Conservation (phyloP, 176 grass and related monocot genomes). For the Carex scoparia region DNA sequence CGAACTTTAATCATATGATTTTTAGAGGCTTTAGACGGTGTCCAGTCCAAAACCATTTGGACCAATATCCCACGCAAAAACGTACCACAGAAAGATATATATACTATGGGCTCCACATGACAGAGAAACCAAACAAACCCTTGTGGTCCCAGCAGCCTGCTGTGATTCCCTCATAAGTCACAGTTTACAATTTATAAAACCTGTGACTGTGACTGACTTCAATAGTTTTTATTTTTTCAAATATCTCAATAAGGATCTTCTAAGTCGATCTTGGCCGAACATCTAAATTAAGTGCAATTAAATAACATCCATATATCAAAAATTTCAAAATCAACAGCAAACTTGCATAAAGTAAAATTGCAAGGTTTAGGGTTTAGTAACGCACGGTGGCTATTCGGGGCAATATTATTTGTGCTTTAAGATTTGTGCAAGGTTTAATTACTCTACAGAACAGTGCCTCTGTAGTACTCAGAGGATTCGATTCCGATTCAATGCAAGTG, state of each 20-base stretch:
- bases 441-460: too few relatives aligned
- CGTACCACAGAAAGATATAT: not conserved
- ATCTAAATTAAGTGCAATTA: not conserved
- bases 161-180: slow-evolving; percentile 12
- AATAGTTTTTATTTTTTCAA: not conserved
- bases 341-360: not conserved
- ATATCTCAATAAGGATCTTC: not conserved
- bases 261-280: not conserved
- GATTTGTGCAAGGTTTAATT: too few relatives aligned
- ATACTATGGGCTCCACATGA: slow-evolving; percentile 4
- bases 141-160: not conserved
- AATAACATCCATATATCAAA: not conserved
- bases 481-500: too few relatives aligned
- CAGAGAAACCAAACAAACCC: not conserved
- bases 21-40: too few relatives aligned
- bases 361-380: not conserved
- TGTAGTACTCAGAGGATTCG: too few relatives aligned
- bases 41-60: too few relatives aligned
- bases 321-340: not conserved
- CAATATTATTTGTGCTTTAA: too few relatives aligned
- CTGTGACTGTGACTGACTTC: slow-evolving; percentile 8
- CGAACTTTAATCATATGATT: too few relatives aligned
- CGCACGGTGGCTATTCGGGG: too few relatives aligned
- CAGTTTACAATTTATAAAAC: not conserved
- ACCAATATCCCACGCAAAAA: not conserved